Conservation (phyloP, 768 basidiomycete genomes). For the Suillus americanus region DNA sequence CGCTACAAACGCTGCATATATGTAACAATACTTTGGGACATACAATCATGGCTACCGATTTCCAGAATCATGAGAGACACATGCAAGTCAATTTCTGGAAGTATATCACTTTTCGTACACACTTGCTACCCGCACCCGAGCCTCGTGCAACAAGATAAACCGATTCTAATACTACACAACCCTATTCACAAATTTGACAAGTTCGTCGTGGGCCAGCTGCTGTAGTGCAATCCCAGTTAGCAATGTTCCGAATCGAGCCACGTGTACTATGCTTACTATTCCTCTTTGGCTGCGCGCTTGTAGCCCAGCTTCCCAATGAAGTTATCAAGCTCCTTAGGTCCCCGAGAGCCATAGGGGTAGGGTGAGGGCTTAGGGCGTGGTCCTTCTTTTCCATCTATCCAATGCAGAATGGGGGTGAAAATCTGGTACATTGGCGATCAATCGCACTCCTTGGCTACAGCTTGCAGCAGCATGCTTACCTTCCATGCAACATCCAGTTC, state of each 20-base stretch:
- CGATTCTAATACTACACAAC: neutral
- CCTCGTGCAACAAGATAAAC: neutral
- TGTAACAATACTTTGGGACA: neutral
- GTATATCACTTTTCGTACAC: constrained; percentile 7
- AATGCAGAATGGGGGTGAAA: constrained; percentile 92
- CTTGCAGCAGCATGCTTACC: constrained; percentile 43
- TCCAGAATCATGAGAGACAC: constrained; percentile 6
- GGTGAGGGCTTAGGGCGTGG: constrained; percentile 64
- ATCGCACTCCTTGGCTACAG: neutral
- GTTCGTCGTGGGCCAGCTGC: constrained; percentile 28
- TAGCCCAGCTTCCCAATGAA: constrained; percentile 81
- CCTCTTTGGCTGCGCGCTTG: constrained; percentile 55
- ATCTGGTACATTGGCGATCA: constrained; percentile 50
- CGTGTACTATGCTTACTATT: constrained; percentile 68
- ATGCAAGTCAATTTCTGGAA: constrained; percentile 6
- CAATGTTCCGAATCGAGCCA: neutral
- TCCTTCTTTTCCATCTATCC: constrained; percentile 84
- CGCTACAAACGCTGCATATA: neutral
- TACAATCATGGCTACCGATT: constrained; percentile 1
- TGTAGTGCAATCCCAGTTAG: constrained; percentile 7
- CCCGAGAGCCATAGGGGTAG: constrained; percentile 94
- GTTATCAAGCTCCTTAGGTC: constrained; percentile 78
- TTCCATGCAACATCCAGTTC: constrained; percentile 98
- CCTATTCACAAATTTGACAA: constrained; percentile 24
- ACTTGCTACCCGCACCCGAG: constrained; percentile 5